Evolutionary conservation across 148 eudicot species (phyloP), one percentile per base, ranked within the genome.

Genomic region (Euryodendron excelsum): DNA sequence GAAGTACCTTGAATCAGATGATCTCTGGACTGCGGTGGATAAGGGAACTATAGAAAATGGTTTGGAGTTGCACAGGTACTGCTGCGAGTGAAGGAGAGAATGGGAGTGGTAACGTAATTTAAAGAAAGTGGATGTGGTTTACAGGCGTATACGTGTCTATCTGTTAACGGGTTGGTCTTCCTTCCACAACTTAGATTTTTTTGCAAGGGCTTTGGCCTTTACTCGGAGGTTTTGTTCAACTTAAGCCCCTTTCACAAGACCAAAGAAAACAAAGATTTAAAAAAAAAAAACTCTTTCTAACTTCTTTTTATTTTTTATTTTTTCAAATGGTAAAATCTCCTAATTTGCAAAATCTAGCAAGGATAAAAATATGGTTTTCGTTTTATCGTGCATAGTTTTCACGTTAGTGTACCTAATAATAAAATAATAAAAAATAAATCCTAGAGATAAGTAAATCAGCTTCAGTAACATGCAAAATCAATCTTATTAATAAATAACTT

Each of bases 41-140:
- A 50, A 47, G 79, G n/a, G 47, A n/a, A 11, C 18, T 60, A 28
- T 36, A 28, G 39, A 3, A 58, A 27, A 44, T 10, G 72, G 58
- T 21, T 28, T n/a, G 73, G 74, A 41, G 44, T 30, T 21, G 67
- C 20, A 21, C 15, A 60, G 41, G 48, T 9, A 37, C 5, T 41
- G 52, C 39, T 25, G 77, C 34, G 59, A 53, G 39, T 12, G 75
- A 72, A 58, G 48, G 77, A 50, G 77, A 56, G 33, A 31, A 65
- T 25, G 60, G 72, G 63, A 10, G 37, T 36, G 28, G 72, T 21
- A 10, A 44, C 41, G 64, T 25, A 48, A 68, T 83, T 44, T 80
- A 71, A 41, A 56, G 77, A 74, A 63, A 72, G 25, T 18, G 77
- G 80, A 55, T 83, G 86, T 76, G 86, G 86, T 53, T 31, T 53